Base-by-base conservation (phyloP, 352 stramenopile species). In the Elongisporangium prolatum region DNA sequence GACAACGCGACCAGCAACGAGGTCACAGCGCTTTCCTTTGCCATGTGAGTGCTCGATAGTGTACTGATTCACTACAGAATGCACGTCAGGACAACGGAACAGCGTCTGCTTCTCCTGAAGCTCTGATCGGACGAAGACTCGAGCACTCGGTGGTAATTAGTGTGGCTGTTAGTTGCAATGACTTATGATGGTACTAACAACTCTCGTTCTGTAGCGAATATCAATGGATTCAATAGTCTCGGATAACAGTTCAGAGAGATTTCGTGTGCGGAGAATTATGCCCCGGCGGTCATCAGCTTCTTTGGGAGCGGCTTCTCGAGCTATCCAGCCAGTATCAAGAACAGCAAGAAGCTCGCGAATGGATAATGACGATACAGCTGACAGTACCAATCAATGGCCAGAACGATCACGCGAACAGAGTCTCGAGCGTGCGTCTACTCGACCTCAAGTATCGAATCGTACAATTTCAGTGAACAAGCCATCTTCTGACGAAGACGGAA, bases 111-210 rank as follows among this genome's bases (percentile, higher is more conserved):
- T 51, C 21, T 24, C 53, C 10, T 21, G 18, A 1, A 21, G 48
- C 24, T 25, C 55, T 24, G 11, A 54, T 60, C 17, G 25, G 44
- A 17, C n/a, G 55, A 2, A 60, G 48, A 25, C 44, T 60, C 22
- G 18, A 54, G 9, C 13, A 47, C 4, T 25, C 25, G 28, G 49
- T 14, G 55, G 55, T 54, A 14, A 18, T 20, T 44, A 17, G 22
- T 2, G 3, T 53, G 25, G 17, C 24, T 44, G 21, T 1, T 3
- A 3, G 1, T 16, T 44, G 34, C 2, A 13, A 16, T 9, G 17
- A 17, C 34, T 38, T 5, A 9, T 38, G 28, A 38, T 13, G 8
- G 6, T 44, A 17, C 3, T 44, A 4, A 11, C 10, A 13, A 44
- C 10, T 7, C 10, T 44, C 10, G 10, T 44, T 44, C 10, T 44